Conservation (phyloP, 2,329 filamentous ascomycete species). For the Colletotrichum gigasporum region DNA sequence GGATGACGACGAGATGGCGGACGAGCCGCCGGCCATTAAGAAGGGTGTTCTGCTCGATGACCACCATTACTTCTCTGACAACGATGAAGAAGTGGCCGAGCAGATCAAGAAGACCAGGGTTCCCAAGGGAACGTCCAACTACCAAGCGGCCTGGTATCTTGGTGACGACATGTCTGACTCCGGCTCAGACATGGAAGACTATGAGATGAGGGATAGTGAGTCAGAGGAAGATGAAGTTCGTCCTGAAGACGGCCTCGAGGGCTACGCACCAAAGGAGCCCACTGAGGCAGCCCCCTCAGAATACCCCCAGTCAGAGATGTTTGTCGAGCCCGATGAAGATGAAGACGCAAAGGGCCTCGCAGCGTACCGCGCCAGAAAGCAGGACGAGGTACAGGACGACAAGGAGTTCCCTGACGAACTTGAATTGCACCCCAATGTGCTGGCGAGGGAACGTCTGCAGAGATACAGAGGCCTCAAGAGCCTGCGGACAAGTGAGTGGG, state of each 20-base stretch:
- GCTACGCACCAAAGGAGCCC: conserved; percentile 70
- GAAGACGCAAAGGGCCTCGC: conserved; percentile 79
- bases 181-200: conserved; percentile 83
- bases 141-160: conserved; percentile 94
- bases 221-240: conserved; percentile 64
- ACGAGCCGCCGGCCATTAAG: conserved; percentile 59
- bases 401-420: conserved; percentile 97
- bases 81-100: conserved; percentile 70
- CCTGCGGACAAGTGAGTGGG: conserved; percentile 86
- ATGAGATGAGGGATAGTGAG: conserved; percentile 67
- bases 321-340: conserved; percentile 86
- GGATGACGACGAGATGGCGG: conserved; percentile 58
- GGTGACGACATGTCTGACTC: conserved; percentile 79
- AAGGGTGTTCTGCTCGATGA: conserved; percentile 95
- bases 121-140: conserved; percentile 90
- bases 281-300: conserved; percentile 87
- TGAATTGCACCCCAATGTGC: conserved; percentile 87
- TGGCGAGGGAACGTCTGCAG: conserved; percentile 84
- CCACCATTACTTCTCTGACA: conserved; percentile 97
- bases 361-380: conserved; percentile 81
- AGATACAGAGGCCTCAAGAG: conserved; percentile 94
- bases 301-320: conserved; percentile 93
- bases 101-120: conserved; percentile 76
- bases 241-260: conserved; percentile 86
- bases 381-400: conserved; percentile 86